Evolutionary conservation across 768 basidiomycete species (phyloP).

Genomic region (Calocybe indica): DNA sequence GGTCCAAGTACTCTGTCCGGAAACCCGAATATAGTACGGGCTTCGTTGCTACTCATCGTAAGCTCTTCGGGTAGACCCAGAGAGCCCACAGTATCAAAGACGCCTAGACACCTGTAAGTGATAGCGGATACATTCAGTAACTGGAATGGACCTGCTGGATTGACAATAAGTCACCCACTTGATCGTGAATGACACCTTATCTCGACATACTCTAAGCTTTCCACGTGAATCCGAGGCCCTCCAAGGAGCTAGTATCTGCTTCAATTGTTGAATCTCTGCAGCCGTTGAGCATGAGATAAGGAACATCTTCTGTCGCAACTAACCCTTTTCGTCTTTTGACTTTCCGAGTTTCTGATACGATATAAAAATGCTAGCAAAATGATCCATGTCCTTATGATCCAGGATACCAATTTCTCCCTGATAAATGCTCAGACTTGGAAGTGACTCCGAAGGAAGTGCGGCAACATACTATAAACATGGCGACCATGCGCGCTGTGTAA

Average conservation of each 20-base stretch:
- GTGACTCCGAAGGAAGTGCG: neutral
- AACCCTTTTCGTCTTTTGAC: slow-evolving; percentile 39
- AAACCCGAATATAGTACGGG: slow-evolving; percentile 58
- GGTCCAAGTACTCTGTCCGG: slow-evolving; percentile 51
- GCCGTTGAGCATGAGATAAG: neutral
- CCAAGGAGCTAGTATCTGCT: slow-evolving; percentile 48
- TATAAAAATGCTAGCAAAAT: slow-evolving; percentile 60
- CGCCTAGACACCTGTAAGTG: slow-evolving; percentile 52
- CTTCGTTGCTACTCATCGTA: slow-evolving; percentile 33
- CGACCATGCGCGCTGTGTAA: slow-evolving; percentile 72
- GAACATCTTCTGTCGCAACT: neutral
- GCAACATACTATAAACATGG: slow-evolving; percentile 53
- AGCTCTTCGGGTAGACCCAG: slow-evolving; percentile 67
- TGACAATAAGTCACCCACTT: slow-evolving; percentile 36
- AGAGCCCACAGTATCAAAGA: slow-evolving; percentile 77
- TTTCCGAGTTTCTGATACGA: slow-evolving; percentile 59
- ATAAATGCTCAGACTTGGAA: neutral
- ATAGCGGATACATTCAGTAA: no score
- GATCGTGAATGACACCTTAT: slow-evolving; percentile 46
- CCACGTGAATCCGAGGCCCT: slow-evolving; percentile 45
- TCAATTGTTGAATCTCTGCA: slow-evolving; percentile 19
- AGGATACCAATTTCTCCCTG: slow-evolving; percentile 71
- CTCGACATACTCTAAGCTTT: slow-evolving; percentile 41
- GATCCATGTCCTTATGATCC: slow-evolving; percentile 65
- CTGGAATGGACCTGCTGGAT: neutral